Conservation (phyloP, 129 eudicot species). For the Calendula officinalis region DNA sequence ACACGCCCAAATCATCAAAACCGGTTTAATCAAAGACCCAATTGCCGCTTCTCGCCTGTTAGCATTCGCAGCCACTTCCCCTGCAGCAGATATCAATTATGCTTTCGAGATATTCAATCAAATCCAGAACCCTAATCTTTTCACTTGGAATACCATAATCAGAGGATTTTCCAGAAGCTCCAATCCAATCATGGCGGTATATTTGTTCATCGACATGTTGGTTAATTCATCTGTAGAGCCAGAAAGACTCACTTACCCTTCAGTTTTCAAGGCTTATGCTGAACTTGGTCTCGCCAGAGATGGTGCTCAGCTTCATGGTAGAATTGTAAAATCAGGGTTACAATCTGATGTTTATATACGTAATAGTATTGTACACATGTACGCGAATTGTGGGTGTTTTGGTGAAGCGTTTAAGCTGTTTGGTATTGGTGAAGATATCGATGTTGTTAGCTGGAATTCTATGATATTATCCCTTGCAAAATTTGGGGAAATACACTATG, state of each 20-base stretch:
- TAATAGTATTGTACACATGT: constrained; percentile 59
- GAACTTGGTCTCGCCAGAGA: constrained; percentile 40
- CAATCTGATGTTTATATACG: constrained; percentile 52
- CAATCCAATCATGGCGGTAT: constrained; percentile 47
- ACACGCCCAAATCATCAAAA: constrained; percentile 74
- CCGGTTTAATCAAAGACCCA: constrained; percentile 52
- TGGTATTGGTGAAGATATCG: constrained; percentile 37
- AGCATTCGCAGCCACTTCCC: constrained; percentile 51
- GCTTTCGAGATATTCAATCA: constrained; percentile 47
- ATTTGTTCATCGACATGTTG: constrained; percentile 53
- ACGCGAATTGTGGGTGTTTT: constrained; percentile 57
- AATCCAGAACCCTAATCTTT: constrained; percentile 42
- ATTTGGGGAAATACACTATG: constrained; percentile 43
- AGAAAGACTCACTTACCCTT: constrained; percentile 63
- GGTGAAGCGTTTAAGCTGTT: constrained; percentile 49
- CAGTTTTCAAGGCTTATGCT: constrained; percentile 67
- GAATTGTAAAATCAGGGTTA: constrained; percentile 51
- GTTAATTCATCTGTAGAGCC: constrained; percentile 36
- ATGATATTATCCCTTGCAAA: constrained; percentile 51
- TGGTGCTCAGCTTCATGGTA: constrained; percentile 82
- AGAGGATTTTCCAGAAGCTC: constrained; percentile 65
- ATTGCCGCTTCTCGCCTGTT: constrained; percentile 63
- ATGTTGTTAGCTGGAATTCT: constrained; percentile 66
- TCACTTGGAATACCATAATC: constrained; percentile 67
- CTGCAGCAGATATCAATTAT: constrained; percentile 45